Base-by-base conservation (phyloP, 2,329 filamentous ascomycete genomes). In the Plenodomus tracheiphilus region DNA sequence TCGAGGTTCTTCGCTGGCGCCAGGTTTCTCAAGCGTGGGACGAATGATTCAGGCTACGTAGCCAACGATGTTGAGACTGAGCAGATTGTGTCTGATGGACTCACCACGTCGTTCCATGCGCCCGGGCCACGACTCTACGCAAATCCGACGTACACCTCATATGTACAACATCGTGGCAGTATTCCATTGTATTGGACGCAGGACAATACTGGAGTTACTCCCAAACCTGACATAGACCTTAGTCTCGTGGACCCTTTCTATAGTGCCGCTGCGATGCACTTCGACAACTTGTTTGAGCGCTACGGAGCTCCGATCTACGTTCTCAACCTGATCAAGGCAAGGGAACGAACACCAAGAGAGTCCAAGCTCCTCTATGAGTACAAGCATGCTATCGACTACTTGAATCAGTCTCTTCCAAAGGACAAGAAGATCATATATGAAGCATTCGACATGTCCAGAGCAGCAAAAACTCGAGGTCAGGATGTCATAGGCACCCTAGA, bases 31-130 rank as follows among this genome's bases (percentile, higher is more conserved):
- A 99, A 99, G 73, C 86, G 94, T 49, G 94, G 94, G 25, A 89
- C 91, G 40, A 99, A 99, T 65, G 94, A 99, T 70, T 71, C 92
- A 68, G 93, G 94, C 13, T 96, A 96, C 69, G 94, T 99, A 46
- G 95, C 94, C 43, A 99, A 99, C 67, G 95, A 99, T 72, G 94
- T 99, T 19, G 95, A 99, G 74, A 97, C 94, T 1, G 94, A 99
- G 73, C 94, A 99, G 70, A 97, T 99, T 51, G 92, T 99, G 4
- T 94, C 92, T 0, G 94, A 99, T 68, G 90, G 91, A 62, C 78
- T 93, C 42, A 97, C 91, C 0, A 99, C 94, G 0, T 97, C 94
- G 0, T 97, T 99, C 61, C 94, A 99, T 74, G 88, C 89, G 2
- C 91, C 94, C 4, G 93, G 91, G 0, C 89, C 89, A 2, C 85